Conservation (phyloP, 306 rosid genomes). For the Cucumis hystrix region DNA sequence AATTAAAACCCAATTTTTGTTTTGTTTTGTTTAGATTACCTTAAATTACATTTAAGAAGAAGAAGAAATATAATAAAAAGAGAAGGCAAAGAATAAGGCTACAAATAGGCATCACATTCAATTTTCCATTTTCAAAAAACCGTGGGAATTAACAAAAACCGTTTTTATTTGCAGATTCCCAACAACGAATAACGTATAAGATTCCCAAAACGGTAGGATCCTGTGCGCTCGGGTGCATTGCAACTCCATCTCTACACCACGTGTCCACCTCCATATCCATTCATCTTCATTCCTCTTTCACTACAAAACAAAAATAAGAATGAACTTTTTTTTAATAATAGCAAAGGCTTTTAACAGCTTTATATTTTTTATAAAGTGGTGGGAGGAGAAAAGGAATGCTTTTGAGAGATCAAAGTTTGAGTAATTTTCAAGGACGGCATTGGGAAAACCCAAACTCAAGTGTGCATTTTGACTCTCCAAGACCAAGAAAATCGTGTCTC, state of each 20-base stretch:
- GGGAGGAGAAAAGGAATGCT: background rate
- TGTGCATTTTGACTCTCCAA: conserved; percentile 4
- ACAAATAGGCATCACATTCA: background rate
- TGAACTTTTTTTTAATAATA: no score
- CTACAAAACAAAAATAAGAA: background rate
- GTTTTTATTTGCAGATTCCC: background rate
- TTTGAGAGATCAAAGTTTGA: background rate
- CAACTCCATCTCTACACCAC: background rate
- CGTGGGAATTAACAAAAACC: background rate
- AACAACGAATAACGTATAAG: background rate
- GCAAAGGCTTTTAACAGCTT: background rate
- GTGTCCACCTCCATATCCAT: background rate
- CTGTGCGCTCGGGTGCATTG: background rate
- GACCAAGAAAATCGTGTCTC: conserved; percentile 4
- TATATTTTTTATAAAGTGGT: background rate
- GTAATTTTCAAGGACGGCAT: background rate
- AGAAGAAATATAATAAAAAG: background rate
- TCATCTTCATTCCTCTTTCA: background rate
- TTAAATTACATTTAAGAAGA: no score
- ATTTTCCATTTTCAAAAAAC: background rate
- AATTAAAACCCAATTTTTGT: no score
- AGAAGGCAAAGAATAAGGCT: background rate
- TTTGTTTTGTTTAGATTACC: no score
- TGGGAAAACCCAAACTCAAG: background rate
- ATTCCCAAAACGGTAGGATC: background rate